A percentile compares a stretch with the other conserved stretches of the same genome.
These are phyloP conservation scores for Boletus vinaceobasis DNA, from an alignment of 768 basidiomycete genomes.

Conservation along the genomic window DNA sequence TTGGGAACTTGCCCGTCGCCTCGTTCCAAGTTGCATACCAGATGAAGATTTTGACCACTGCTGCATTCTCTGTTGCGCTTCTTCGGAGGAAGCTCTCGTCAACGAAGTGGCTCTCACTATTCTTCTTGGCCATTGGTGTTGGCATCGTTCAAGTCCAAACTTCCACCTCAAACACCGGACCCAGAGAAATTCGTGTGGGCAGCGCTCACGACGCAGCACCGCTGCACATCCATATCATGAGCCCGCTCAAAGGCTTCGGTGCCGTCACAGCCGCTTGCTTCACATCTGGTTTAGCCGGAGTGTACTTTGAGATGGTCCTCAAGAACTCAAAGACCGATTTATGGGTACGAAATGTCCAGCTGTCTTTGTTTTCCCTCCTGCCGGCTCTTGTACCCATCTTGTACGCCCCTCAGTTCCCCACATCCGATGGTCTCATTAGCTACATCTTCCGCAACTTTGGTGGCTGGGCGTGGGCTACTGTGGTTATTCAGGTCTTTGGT, in stretches of 20 bases:
- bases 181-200: slow-evolving; percentile 47
- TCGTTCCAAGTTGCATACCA: slow-evolving; percentile 98
- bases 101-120: slow-evolving; percentile 82
- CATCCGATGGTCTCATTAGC: slow-evolving; percentile 47
- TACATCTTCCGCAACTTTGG: slow-evolving; percentile 85
- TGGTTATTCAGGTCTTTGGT: slow-evolving; percentile 85
- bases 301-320: slow-evolving; percentile 93
- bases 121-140: slow-evolving; percentile 88
- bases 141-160: slow-evolving; percentile 94
- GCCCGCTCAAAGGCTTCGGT: slow-evolving; percentile 74
- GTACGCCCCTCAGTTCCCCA: slow-evolving; percentile 41
- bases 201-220: slow-evolving; percentile 66
- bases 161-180: slow-evolving; percentile 32
- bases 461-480: slow-evolving; percentile 93
- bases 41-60: slow-evolving; percentile 98
- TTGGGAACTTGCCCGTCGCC: slow-evolving; percentile 91
- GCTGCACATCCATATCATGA: slow-evolving; percentile 69
- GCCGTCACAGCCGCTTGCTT: slow-evolving; percentile 85
- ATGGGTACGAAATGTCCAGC: slow-evolving; percentile 88
- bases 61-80: slow-evolving; percentile 84
- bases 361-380: slow-evolving; percentile 85
- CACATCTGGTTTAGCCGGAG: slow-evolving; percentile 86
- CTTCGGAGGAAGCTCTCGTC: slow-evolving; percentile 70
- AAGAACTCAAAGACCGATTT: slow-evolving; percentile 81
- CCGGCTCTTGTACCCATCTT: slow-evolving; percentile 85